Conservation (phyloP, 257 asterid species). For the Plantago major region DNA sequence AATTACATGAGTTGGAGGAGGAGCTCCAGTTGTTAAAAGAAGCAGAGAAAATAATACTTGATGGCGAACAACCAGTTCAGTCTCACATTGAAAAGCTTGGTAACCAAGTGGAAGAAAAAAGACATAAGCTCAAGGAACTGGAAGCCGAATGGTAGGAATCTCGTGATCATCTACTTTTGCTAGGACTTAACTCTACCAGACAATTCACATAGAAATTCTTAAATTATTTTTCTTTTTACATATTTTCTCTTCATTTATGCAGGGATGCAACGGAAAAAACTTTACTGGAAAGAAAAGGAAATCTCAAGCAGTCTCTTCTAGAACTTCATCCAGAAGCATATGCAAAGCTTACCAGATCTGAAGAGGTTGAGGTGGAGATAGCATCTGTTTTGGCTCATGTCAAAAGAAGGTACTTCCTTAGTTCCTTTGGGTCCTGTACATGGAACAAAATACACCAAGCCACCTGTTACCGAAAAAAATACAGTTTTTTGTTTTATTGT, state of each 20-base stretch:
- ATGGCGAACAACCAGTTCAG: constrained; percentile 32
- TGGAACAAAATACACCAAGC: constrained; percentile 1
- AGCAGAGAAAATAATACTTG: constrained; percentile 37
- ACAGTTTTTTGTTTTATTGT: constrained; percentile 4
- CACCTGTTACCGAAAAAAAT: not conserved
- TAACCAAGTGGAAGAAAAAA: constrained; percentile 44
- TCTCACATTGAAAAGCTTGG: constrained; percentile 43
- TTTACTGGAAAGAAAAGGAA: constrained; percentile 43
- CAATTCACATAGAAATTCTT: no score
- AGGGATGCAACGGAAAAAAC: constrained; percentile 42
- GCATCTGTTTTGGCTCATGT: constrained; percentile 39
- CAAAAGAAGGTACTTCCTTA: constrained; percentile 42
- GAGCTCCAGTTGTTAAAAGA: constrained; percentile 41
- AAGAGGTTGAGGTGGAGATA: constrained; percentile 40
- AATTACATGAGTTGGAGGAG: constrained; percentile 30
- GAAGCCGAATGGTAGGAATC: constrained; percentile 49
- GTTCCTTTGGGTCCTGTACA: constrained; percentile 12
- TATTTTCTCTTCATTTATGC: constrained; percentile 17
- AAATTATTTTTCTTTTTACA: no score
- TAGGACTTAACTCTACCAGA: constrained; percentile 10
- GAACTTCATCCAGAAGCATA: constrained; percentile 40
- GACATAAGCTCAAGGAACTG: constrained; percentile 37
- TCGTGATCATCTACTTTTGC: constrained; percentile 2
- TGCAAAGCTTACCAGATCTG: constrained; percentile 37
- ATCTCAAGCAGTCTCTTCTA: constrained; percentile 35